Evolutionary conservation across 345 rosid species (phyloP), one percentile per base, ranked within the genome.

Genomic region (Brassica carinata): DNA sequence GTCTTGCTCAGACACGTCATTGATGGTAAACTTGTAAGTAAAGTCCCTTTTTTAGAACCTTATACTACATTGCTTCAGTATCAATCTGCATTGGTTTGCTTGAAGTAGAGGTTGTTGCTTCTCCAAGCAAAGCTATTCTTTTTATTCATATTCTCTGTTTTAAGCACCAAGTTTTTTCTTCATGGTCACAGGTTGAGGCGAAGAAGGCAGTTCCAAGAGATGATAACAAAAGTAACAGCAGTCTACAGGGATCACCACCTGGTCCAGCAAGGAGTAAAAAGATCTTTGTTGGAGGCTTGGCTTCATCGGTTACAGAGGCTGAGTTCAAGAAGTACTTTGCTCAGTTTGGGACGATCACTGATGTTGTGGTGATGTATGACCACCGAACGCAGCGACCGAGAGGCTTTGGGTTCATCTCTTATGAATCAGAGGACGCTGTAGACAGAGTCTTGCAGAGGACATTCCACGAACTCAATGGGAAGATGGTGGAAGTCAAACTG

Each of bases 191-290:
- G 99, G 99, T 95, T 78, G 99, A 95, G 90, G 99, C 99, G 14
- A 95, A 95, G 86, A 95, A 90, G 55, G 99, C 99, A 57, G 93
- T 94, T 76, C 98, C 98, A 2, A 87, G 97, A 82, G 97, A 90
- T 73, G 98, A 90, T 86, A 92, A 89, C 81, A 88, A 86, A 85
- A 88, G 82, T 80, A 88, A 64, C 74, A 77, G 85, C 81, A 83
- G 87, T 83, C 82, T 85, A 13, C 88, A 88, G 45, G 92, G 94
- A 30, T 88, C 90, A 33, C 89, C 90, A 33, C 91, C 92, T 43
- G 86, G 91, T 72, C 89, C 87, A 78, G 88, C 86, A 8, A 90
- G 84, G 74, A 82, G 89, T 29, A 95, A 84, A 80, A 95, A 93
- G 87, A 93, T 95, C 69, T 95, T 95, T 67, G 99, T 93, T 10